phyloP scores from a whole-genome alignment of 2,329 filamentous ascomycete genomes.

The Chalaropsis ovoidea region DNA sequence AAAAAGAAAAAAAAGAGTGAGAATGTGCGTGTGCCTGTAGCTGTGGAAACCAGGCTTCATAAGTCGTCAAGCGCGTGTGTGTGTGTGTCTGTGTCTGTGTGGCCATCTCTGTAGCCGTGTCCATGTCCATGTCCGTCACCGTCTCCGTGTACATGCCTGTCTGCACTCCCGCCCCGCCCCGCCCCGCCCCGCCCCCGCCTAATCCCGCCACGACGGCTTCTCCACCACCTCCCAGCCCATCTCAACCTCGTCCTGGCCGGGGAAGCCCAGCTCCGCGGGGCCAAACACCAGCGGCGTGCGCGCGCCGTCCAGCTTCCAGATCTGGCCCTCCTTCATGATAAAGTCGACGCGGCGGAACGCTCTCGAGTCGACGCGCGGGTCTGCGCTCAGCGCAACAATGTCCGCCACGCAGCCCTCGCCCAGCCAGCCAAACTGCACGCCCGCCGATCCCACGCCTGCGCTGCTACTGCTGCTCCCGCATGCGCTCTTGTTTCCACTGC shows the following conservation, averaged over 20 bases:
- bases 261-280: slow-evolving; percentile 1
- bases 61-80: slow-evolving; percentile 13
- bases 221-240: slow-evolving; percentile 25
- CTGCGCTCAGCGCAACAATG: slow-evolving; percentile 40
- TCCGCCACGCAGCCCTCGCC: slow-evolving; percentile 42
- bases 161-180: not conserved
- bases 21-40: slow-evolving; percentile 12
- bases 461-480: not conserved
- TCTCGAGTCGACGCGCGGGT: slow-evolving; percentile 35
- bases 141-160: not conserved
- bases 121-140: not conserved
- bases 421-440: slow-evolving; percentile 40
- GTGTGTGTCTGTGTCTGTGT: not conserved
- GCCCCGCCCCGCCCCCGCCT: not conserved
- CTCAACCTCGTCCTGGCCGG: slow-evolving; percentile 19
- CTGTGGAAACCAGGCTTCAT: slow-evolving; percentile 17
- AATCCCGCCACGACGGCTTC: slow-evolving; percentile 21
- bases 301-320: slow-evolving; percentile 38
- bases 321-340: slow-evolving; percentile 47
- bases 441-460: slow-evolving; percentile 7
- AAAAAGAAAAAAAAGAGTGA: not conserved
- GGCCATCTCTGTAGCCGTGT: too few relatives aligned
- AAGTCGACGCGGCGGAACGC: slow-evolving; percentile 42
- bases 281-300: slow-evolving; percentile 22
- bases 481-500: not conserved